These are phyloP conservation scores for Arthonia radiata DNA, from an alignment of 495 filamentous ascomycete species.

Conservation along the genomic window DNA sequence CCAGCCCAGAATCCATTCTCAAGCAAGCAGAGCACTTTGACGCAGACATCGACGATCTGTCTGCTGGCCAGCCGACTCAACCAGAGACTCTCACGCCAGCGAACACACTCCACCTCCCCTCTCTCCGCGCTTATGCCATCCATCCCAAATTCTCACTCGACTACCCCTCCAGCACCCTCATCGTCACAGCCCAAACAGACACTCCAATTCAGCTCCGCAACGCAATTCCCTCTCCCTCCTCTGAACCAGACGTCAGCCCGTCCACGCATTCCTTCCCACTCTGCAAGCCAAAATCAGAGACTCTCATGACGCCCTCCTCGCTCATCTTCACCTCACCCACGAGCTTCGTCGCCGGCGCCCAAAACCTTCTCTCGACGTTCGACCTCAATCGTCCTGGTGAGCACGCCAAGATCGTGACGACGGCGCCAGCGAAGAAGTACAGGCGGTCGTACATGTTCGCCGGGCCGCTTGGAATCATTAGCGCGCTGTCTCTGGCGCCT, in stretches of 20 bases:
- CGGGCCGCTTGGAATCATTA: slow-evolving; percentile 48
- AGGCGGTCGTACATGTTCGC: slow-evolving; percentile 36
- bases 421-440: slow-evolving; percentile 48
- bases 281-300: slow-evolving; percentile 50
- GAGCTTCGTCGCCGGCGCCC: slow-evolving; percentile 46
- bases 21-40: too few species aligned
- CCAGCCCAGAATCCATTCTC: too few species aligned
- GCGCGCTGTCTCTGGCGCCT: slow-evolving; percentile 29
- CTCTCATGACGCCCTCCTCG: slow-evolving; percentile 48
- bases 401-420: slow-evolving; percentile 26
- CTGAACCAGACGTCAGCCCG: slow-evolving; percentile 8
- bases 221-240: slow-evolving; percentile 15
- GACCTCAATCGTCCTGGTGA: slow-evolving; percentile 40
- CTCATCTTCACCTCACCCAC: slow-evolving; percentile 37
- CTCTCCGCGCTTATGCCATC: slow-evolving; percentile 42
- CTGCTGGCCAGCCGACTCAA: too few species aligned
- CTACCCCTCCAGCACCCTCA: slow-evolving; percentile 36
- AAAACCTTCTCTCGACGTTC: slow-evolving; percentile 50
- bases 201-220: slow-evolving; percentile 57
- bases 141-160: slow-evolving; percentile 50
- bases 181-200: slow-evolving; percentile 40
- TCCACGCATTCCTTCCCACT: slow-evolving; percentile 28
- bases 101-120: slow-evolving; percentile 30
- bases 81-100: slow-evolving; percentile 31
- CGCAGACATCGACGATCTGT: too few species aligned